phyloP scores from a whole-genome alignment of 495 filamentous ascomycete genomes.

The Chlorociboria aeruginascens region DNA sequence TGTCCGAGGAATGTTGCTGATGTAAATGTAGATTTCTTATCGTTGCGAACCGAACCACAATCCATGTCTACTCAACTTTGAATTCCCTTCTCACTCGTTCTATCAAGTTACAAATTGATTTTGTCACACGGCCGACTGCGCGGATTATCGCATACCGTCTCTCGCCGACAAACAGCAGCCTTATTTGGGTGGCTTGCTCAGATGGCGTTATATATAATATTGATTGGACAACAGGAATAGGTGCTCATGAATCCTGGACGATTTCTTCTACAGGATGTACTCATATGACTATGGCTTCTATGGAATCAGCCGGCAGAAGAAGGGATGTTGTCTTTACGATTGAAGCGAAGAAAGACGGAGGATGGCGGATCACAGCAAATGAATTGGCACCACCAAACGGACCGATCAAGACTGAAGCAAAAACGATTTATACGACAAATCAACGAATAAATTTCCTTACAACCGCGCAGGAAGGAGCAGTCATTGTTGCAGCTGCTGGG shows the following conservation, averaged over 20 bases:
- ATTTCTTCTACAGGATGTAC: conserved; percentile 28
- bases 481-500: conserved; percentile 28
- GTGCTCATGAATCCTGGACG: conserved; percentile 25
- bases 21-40: conserved; percentile 56
- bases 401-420: conserved; percentile 13
- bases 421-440: conserved; percentile 17
- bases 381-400: conserved; percentile 16
- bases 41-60: conserved; percentile 43
- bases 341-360: conserved; percentile 20
- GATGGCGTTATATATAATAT: conserved; percentile 55
- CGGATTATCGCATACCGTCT: conserved; percentile 43
- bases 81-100: conserved; percentile 68
- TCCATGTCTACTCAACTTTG: conserved; percentile 70
- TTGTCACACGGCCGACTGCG: conserved; percentile 6
- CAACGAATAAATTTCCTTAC: conserved; percentile 17
- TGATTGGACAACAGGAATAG: conserved; percentile 59
- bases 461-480: conserved; percentile 15
- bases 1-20: conserved; percentile 20
- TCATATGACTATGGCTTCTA: conserved; percentile 31
- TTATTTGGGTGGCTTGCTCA: conserved; percentile 59
- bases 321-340: conserved; percentile 34
- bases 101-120: conserved; percentile 28
- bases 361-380: conserved; percentile 32
- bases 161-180: conserved; percentile 43
- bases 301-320: conserved; percentile 23